Base-by-base conservation (phyloP, 2,329 filamentous ascomycete species). In the Nemania sp. region DNA sequence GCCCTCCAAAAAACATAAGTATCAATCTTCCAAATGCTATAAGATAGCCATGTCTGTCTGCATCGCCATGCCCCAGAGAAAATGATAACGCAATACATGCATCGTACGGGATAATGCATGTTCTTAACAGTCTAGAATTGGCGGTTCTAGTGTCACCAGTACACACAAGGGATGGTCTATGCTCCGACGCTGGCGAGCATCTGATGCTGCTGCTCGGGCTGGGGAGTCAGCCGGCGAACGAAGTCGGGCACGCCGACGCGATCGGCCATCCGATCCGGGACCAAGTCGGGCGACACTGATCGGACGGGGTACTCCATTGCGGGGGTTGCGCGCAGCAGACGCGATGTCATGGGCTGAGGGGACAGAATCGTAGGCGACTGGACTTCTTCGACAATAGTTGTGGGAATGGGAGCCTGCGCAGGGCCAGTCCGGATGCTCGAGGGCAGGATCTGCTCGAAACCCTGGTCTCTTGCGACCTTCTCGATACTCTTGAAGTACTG, bases 401-500 rank as follows among this genome's bases (percentile, higher is more conserved):
- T 66, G 14, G 66, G 66, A 14, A 69, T 59, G 5, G 71, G 64
- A 14, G 72, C 72, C 15, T 76, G 74, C 31, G 71, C 71, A n/a
- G 77, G 75, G 26, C 76, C 79, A 9, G 79, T 82, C 60, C 81
- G 78, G 53, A 83, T 77, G 57, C 76, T 78, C 24, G 80, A 82
- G 24, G 80, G 79, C 26, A 82, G 72, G 54, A 81, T 81, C 63
- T 82, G 80, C 67, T 82, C 79, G 66, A 82, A 83, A 33, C 80
- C 80, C 62, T 81, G 76, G 56, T 77, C 74, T 20, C 68, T 77
- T 37, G 84, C 84, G 2, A 86, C 78, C 64, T 83, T 78, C 70
- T 89, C 86, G 64, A 89, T 88, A 57, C 81, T 84, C 73, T 88
- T 88, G 70, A 89, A 89, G 69, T 89, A 89, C 75, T 84, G 52